phyloP scores from a whole-genome alignment of 495 filamentous ascomycete species.

The Sabuloglossum arenarium region DNA sequence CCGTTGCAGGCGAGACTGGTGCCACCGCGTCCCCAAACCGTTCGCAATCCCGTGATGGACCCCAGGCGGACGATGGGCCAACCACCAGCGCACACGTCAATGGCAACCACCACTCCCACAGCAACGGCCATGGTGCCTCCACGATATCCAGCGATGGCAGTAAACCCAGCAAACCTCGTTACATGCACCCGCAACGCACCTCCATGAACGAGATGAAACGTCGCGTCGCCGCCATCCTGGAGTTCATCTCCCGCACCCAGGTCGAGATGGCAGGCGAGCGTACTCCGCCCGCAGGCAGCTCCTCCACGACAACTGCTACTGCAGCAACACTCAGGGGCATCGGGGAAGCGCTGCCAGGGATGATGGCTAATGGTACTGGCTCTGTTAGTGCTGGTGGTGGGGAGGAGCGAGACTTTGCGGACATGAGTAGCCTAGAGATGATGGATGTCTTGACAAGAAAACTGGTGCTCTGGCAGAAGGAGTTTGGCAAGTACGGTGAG shows the following conservation, averaged over 20 bases:
- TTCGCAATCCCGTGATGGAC: slow-evolving; percentile 42
- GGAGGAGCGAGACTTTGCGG: slow-evolving; percentile 12
- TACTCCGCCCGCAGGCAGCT: slow-evolving; percentile 1
- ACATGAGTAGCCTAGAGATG: slow-evolving; percentile 19
- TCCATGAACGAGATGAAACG: slow-evolving; percentile 86
- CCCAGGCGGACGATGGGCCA: slow-evolving; percentile 15
- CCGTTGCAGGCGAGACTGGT: slow-evolving; percentile 26
- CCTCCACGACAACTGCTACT: neutral
- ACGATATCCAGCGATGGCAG: slow-evolving; percentile 17
- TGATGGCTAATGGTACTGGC: neutral
- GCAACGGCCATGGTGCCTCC: slow-evolving; percentile 7
- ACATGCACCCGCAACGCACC: slow-evolving; percentile 34
- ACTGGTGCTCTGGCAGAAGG: slow-evolving; percentile 19
- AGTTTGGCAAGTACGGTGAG: slow-evolving; percentile 13
- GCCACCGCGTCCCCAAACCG: slow-evolving; percentile 34
- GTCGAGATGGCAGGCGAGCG: slow-evolving; percentile 57
- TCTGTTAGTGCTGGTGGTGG: neutral
- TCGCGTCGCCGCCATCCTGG: slow-evolving; percentile 60
- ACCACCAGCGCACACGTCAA: slow-evolving; percentile 20
- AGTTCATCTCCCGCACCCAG: slow-evolving; percentile 80
- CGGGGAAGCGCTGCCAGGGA: neutral
- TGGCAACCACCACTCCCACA: slow-evolving; percentile 8
- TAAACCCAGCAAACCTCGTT: slow-evolving; percentile 36
- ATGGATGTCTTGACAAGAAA: slow-evolving; percentile 20
- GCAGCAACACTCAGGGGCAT: slow-evolving; percentile 11